A percentile compares a stretch with the other conserved stretches of the same genome.
These are phyloP conservation scores for Neoboletus brunneissimus DNA, from an alignment of 768 basidiomycete species.

Conservation along the genomic window DNA sequence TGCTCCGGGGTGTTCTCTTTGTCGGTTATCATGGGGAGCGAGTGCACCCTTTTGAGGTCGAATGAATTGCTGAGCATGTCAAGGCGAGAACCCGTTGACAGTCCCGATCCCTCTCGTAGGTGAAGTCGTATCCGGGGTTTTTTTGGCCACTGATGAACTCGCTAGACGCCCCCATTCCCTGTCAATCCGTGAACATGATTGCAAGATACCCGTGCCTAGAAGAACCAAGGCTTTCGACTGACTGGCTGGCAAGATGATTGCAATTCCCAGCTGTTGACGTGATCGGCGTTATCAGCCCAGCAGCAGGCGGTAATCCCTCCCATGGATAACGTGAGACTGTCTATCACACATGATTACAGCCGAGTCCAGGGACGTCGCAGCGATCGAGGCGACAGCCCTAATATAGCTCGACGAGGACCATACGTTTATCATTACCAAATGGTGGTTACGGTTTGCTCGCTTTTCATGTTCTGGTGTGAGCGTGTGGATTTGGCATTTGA, in stretches of 20 bases:
- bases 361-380: background rate
- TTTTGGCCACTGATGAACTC: background rate
- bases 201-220: no score
- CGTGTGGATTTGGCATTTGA: background rate
- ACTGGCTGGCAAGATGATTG: background rate
- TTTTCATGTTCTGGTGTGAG: background rate
- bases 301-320: background rate
- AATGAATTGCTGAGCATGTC: background rate
- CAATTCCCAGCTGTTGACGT: background rate
- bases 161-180: background rate
- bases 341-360: background rate
- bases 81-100: background rate
- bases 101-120: background rate
- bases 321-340: conserved; percentile 7
- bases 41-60: background rate
- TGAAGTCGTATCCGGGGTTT: background rate
- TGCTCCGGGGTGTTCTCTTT: background rate
- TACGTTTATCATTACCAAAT: conserved; percentile 6
- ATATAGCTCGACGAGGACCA: background rate
- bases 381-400: background rate
- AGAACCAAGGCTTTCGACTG: background rate
- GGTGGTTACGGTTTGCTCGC: background rate
- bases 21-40: background rate
- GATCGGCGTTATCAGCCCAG: background rate
- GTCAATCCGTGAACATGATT: background rate